Percentiles rank a stretch among this genome's conserved stretches.
phyloP scores from a whole-genome alignment of 2,329 filamentous ascomycete genomes.

The Raffaelea arxii region DNA sequence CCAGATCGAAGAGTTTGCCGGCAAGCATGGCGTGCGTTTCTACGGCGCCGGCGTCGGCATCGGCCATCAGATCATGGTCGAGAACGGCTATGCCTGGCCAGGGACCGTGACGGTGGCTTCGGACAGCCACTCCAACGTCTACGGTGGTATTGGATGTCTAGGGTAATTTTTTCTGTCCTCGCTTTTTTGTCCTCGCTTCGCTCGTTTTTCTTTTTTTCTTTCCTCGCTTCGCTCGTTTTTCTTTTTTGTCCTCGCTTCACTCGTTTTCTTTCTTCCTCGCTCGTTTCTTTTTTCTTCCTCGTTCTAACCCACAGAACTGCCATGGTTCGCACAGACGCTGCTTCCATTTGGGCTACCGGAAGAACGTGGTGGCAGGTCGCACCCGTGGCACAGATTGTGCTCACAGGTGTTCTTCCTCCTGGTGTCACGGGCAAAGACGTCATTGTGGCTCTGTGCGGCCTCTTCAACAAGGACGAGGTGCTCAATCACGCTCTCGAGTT shows the following conservation, averaged over 20 bases:
- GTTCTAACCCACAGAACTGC: conserved; percentile 69
- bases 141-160: background rate
- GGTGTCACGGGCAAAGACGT: conserved; percentile 92
- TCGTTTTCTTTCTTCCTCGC: background rate
- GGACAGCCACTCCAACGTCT: conserved; percentile 46
- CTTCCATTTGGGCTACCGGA: conserved; percentile 74
- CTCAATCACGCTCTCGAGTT: conserved; percentile 90
- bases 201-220: too few species aligned
- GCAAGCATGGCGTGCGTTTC: conserved; percentile 65
- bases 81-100: conserved; percentile 75
- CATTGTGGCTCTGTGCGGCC: conserved; percentile 76
- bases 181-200: too few species aligned
- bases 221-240: too few species aligned
- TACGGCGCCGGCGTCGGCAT: conserved; percentile 38
- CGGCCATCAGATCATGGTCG: conserved; percentile 86
- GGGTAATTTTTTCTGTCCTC: background rate
- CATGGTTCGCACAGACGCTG: conserved; percentile 80
- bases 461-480: conserved; percentile 82
- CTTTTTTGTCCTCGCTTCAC: too few species aligned
- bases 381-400: conserved; percentile 61
- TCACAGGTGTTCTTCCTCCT: conserved; percentile 63
- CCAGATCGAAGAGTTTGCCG: conserved; percentile 74
- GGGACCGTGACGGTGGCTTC: conserved; percentile 73
- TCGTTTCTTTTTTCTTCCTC: conserved; percentile 72
- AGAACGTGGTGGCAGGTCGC: conserved; percentile 86